Evolutionary conservation across 805 yeast genomes (phyloP).

Genomic region (Wickerhamiella qilinensis): DNA sequence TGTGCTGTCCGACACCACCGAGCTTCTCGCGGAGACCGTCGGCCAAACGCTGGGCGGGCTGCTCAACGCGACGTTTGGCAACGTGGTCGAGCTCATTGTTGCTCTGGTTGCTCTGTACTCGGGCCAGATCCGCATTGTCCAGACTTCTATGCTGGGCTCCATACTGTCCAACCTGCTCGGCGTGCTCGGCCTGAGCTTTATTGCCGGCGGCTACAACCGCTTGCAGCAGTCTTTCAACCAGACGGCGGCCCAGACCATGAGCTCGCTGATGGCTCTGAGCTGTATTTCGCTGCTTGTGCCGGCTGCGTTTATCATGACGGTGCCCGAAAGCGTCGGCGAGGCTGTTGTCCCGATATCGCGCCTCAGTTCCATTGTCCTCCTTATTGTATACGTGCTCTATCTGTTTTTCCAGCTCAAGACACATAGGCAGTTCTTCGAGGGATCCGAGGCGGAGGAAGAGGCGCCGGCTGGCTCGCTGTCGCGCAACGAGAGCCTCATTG

Average conservation of each 20-base stretch:
- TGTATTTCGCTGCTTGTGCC: conserved; percentile 82
- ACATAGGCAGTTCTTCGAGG: conserved; percentile 64
- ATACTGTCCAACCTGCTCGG: conserved; percentile 74
- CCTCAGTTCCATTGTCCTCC: conserved; percentile 67
- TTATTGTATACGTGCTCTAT: conserved; percentile 62
- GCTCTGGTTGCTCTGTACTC: conserved; percentile 75
- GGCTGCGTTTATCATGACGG: conserved; percentile 77
- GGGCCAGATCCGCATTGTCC: conserved; percentile 85
- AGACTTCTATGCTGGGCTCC: conserved; percentile 93
- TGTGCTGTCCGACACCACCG: conserved; percentile 81
- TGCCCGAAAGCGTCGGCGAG: conserved; percentile 23
- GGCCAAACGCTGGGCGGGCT: conserved; percentile 91
- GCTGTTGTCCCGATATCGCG: conserved; percentile 63
- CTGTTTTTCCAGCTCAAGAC: conserved; percentile 79
- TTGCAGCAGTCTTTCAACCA: conserved; percentile 81
- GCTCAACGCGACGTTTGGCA: conserved; percentile 92
- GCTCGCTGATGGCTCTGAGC: conserved; percentile 80
- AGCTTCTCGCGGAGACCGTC: conserved; percentile 70
- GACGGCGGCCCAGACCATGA: conserved; percentile 97
- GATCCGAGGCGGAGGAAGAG: conserved; percentile 23
- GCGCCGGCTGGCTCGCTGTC: conserved; percentile 30
- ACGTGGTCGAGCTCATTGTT: conserved; percentile 93
- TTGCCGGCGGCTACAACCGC: conserved; percentile 81
- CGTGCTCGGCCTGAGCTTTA: conserved; percentile 89
- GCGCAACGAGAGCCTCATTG: conserved; percentile 34